phyloP scores from a whole-genome alignment of 495 filamentous ascomycete genomes.

The Xylaria castorea region DNA sequence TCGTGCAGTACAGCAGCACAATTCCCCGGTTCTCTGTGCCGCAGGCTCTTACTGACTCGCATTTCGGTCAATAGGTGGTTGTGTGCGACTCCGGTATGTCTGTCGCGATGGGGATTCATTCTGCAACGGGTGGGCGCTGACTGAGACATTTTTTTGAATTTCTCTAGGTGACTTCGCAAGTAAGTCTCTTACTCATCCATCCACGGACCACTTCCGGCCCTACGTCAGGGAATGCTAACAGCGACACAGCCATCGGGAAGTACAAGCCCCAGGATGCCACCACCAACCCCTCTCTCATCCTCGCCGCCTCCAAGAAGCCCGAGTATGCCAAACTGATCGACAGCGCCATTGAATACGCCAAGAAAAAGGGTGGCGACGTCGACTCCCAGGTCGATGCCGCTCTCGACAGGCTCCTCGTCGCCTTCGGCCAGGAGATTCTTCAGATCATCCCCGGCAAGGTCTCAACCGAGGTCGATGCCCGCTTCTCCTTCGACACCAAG shows the following conservation, averaged over 20 bases:
- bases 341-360: conserved; percentile 82
- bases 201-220: not conserved
- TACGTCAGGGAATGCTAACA: conserved; percentile 34
- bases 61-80: conserved; percentile 66
- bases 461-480: conserved; percentile 97
- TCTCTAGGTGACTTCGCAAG: conserved; percentile 76
- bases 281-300: conserved; percentile 98
- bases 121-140: conserved; percentile 29
- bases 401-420: conserved; percentile 91
- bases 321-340: conserved; percentile 96
- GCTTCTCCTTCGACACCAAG: conserved; percentile 94
- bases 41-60: conserved; percentile 11
- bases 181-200: conserved; percentile 50
- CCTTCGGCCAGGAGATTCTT: conserved; percentile 98
- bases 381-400: conserved; percentile 82
- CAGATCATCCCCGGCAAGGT: conserved; percentile 97
- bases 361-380: conserved; percentile 68
- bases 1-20: not conserved
- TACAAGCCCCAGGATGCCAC: conserved; percentile 99
- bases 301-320: conserved; percentile 96
- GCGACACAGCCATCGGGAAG: conserved; percentile 83
- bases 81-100: conserved; percentile 94
- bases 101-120: not conserved
- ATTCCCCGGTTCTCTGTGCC: conserved; percentile 36
- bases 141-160: conserved; percentile 27